Evolutionary conservation across 768 basidiomycete genomes (phyloP), one percentile per base, ranked within the genome.

Genomic region (Strobilomyces confusus): DNA sequence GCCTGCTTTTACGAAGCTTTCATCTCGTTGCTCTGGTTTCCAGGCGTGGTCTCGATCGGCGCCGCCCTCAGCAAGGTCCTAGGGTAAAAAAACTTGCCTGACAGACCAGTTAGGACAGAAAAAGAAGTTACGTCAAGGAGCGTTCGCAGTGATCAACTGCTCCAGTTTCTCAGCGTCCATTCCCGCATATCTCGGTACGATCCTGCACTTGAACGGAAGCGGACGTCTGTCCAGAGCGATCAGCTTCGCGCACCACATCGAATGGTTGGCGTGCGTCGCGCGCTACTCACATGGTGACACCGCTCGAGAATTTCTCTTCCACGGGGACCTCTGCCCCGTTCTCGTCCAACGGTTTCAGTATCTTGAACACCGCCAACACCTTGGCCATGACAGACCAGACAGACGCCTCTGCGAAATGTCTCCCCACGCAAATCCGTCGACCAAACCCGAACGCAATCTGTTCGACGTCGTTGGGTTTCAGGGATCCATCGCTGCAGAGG

Each of bases 391-490:
- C 44, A 13, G 3, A 1, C 40, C 51, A 56, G 11, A 55, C 6
- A 1, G 60, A 55, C 19, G 43, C 19, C 26, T 58, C 50, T 4
- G 51, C 54, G 36, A 59, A 51, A 34, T 62, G 36, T 23, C 57
- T 40, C 14, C 57, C 61, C 6, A 49, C 42, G 30, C 59, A 65
- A 17, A 58, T 52, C 20, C 61, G 59, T 25, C 64, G 52, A 33
- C 64, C 64, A 26, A 63, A 63, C 26, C 63, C 60, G 30, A 58
- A 64, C 2, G 37, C 51, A 25, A 56, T 25, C 34, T 44, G 38
- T 40, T 43, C 44, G 3, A 52, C 22, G 11, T 52, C 43, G 23
- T 60, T 48, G 6, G 45, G 19, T n/a, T 59, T 60, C 1, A 50
- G 41, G 0, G 40, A 42, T 13, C 49, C 49, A 19, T 43, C 49